Evolutionary conservation across 352 stramenopile species (phyloP).

Genomic region (Globisporangium acanthophoron): DNA sequence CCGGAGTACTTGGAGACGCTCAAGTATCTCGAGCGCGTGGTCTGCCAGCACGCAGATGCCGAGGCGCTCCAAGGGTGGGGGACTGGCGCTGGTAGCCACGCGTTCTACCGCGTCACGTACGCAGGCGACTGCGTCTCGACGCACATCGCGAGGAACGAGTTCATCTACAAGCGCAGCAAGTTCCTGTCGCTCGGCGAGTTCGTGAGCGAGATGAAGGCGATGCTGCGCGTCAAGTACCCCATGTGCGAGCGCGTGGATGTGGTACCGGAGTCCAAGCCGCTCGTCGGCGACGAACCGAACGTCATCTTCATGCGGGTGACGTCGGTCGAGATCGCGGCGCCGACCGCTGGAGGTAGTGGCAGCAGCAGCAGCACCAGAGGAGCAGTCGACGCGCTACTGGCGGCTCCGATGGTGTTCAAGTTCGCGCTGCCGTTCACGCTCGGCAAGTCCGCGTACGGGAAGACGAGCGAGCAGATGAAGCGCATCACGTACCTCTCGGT

Average conservation of each 20-base stretch:
- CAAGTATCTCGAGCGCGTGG: conserved; percentile 25
- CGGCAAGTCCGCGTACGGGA: conserved; percentile 39
- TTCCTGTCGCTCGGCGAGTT: conserved; percentile 69
- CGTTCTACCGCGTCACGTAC: conserved; percentile 56
- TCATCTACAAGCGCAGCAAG: conserved; percentile 69
- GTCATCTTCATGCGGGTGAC: conserved; percentile 58
- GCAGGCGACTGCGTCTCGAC: conserved; percentile 46
- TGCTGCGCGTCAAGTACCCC: conserved; percentile 44
- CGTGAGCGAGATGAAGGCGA: conserved; percentile 50
- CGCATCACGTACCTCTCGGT: conserved; percentile 50
- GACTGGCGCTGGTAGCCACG: conserved; percentile 9
- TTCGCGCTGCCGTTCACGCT: conserved; percentile 56
- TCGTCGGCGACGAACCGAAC: conserved; percentile 37
- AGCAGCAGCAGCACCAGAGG: neutral
- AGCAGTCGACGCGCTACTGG: neutral
- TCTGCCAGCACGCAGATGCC: conserved; percentile 23
- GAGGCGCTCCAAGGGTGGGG: conserved; percentile 7
- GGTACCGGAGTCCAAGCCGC: conserved; percentile 42
- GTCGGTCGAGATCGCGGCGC: conserved; percentile 9
- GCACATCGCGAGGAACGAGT: conserved; percentile 38
- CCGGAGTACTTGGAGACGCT: conserved; percentile 51
- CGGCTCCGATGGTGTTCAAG: conserved; percentile 21
- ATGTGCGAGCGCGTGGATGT: conserved; percentile 57
- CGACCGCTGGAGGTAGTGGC: neutral
- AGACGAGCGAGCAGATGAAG: conserved; percentile 68